Base-by-base conservation (phyloP, 805 yeast genomes). In the Kazachstania psychrophila region DNA sequence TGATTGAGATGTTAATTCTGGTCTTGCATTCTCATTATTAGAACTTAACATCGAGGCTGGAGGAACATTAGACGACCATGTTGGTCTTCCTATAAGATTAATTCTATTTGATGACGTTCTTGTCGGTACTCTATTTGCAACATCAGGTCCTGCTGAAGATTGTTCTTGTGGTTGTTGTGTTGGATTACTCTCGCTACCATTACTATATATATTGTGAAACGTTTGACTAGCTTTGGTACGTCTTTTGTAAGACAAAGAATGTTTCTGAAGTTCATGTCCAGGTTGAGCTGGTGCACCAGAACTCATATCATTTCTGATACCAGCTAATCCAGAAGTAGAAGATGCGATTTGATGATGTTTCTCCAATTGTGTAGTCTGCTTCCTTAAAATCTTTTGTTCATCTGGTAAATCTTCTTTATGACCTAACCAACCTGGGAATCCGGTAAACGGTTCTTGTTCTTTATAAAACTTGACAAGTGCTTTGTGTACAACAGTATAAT, bases 401-500 rank as follows among this genome's bases (percentile, higher is more conserved):
- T 57, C 49, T 12, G 61, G 56, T 8, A 54, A 31, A 5, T 58
- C 61, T 26, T 56, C 59, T 19, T 52, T 54, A 33, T 58, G 57
- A 4, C 64, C 65, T 22, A 60, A 37, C 65, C 65, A 60, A 2
- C 53, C 58, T 7, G 65, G 65, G 19, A 56, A 57, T 2, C 64
- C 64, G 23, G 54, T 51, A 34, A 58, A 58, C 1, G 58, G 60
- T 25, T 51, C 58, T 31, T 51, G 54, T 12, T 43, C 48, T 33
- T 54, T 42, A 42, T 69, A 70, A 48, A 52, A 65, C 34, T 60
- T 56, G 9, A 66, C 64, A 31, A 70, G 42, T 1, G 73, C 67
- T 39, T 69, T 61, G 40, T 68, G 69, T 5, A 70, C 58, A 6
- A 68, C 57, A 0, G 75, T 70, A 23, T 68, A 60, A 10, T 60